These are phyloP conservation scores for Anastatica hierochuntica DNA, from an alignment of 345 rosid genomes.

Conservation along the genomic window DNA sequence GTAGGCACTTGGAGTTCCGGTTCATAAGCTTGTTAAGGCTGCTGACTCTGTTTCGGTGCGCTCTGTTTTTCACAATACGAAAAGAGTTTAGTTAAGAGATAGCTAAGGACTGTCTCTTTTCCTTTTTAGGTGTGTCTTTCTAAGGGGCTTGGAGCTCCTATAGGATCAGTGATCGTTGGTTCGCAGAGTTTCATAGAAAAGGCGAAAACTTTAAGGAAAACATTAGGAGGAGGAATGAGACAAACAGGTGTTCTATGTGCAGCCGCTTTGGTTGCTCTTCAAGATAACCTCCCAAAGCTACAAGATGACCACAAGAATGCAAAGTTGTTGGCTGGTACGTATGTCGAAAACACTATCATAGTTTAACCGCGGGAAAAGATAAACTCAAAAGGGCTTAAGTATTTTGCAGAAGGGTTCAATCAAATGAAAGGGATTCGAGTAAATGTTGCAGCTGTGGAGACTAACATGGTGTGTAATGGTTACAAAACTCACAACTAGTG, in stretches of 20 bases:
- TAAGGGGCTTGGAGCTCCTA: constrained; percentile 90
- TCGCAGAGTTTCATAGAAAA: constrained; percentile 63
- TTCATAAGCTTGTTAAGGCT: constrained; percentile 60
- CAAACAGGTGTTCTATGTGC: constrained; percentile 78
- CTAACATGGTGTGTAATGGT: constrained; percentile 52
- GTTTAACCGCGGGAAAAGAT: neutral
- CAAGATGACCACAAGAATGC: constrained; percentile 78
- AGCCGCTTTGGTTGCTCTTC: constrained; percentile 65
- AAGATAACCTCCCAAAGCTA: constrained; percentile 55
- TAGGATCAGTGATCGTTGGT: constrained; percentile 84
- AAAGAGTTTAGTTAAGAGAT: neutral
- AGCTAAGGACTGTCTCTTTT: neutral
- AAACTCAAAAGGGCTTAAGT: neutral
- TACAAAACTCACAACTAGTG: neutral
- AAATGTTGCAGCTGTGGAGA: constrained; percentile 58
- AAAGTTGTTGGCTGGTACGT: constrained; percentile 64
- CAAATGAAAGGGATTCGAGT: constrained; percentile 59
- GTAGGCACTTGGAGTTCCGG: constrained; percentile 87
- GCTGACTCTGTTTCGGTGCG: constrained; percentile 80
- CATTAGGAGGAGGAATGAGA: constrained; percentile 96
- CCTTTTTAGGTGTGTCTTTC: constrained; percentile 60
- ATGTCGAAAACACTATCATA: neutral
- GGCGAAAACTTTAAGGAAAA: constrained; percentile 74
- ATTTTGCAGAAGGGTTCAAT: constrained; percentile 58
- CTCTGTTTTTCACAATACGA: neutral